These are phyloP conservation scores for Artemisia annua DNA, from an alignment of 129 eudicot species.

Conservation along the genomic window DNA sequence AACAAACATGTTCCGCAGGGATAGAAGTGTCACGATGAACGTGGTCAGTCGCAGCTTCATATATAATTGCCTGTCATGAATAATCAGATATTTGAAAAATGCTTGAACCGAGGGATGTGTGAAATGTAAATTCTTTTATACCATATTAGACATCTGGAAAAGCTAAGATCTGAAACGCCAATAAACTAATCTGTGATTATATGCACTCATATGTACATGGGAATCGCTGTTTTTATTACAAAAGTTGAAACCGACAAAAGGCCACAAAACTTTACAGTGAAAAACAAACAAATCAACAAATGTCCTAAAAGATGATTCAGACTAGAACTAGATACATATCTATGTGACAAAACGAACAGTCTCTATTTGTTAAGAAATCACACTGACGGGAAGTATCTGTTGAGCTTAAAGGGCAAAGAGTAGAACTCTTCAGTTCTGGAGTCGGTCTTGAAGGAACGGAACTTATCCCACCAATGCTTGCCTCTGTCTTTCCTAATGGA, in stretches of 20 bases:
- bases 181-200: no score
- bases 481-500: constrained; percentile 54
- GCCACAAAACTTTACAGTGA: not conserved
- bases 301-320: not conserved
- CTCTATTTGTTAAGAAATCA: constrained; percentile 16
- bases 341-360: not conserved
- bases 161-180: no score
- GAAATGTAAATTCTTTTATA: no score
- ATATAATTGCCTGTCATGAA: no score
- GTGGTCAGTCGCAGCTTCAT: no score
- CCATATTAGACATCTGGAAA: no score
- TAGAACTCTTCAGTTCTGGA: constrained; percentile 65
- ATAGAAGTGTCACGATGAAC: no score
- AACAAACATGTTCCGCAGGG: no score
- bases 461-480: constrained; percentile 68
- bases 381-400: constrained; percentile 59
- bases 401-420: constrained; percentile 57
- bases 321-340: not conserved
- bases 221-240: not conserved
- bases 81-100: no score
- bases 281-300: constrained; percentile 18
- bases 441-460: constrained; percentile 50
- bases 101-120: no score
- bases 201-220: no score
- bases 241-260: not conserved